Conservation (phyloP, 441 rosid species). For the Croton laevigatus region DNA sequence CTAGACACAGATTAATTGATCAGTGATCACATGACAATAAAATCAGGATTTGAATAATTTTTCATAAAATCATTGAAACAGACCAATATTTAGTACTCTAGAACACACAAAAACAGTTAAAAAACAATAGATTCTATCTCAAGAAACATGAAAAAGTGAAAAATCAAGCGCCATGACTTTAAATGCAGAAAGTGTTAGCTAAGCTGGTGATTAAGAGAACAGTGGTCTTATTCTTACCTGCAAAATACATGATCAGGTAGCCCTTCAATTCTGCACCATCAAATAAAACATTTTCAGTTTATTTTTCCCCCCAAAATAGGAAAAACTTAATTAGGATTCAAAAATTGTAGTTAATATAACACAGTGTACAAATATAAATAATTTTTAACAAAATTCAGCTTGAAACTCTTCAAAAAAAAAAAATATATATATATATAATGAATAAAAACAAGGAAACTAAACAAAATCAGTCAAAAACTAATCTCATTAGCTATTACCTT, state of each 20-base stretch:
- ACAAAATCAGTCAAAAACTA: not conserved
- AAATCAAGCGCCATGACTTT: too few relatives aligned
- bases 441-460: too few relatives aligned
- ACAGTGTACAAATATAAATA: not conserved
- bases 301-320: not conserved
- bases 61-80: not conserved
- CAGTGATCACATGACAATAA: not conserved
- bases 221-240: conserved; percentile 54
- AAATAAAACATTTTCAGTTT: not conserved
- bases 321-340: not conserved
- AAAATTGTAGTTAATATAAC: not conserved
- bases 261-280: conserved; percentile 68
- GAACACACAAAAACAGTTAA: not conserved
- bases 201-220: not conserved
- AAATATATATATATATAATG: too few relatives aligned
- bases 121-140: not conserved
- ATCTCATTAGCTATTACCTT: conserved; percentile 40
- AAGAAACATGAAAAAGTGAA: not conserved
- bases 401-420: not conserved
- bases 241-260: conserved; percentile 66
- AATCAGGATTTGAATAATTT: not conserved
- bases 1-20: not conserved
- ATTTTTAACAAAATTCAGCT: not conserved
- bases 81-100: not conserved
- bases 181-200: not conserved